phyloP scores from a whole-genome alignment of 2,329 filamentous ascomycete species.

The Colletotrichum endophyticum region DNA sequence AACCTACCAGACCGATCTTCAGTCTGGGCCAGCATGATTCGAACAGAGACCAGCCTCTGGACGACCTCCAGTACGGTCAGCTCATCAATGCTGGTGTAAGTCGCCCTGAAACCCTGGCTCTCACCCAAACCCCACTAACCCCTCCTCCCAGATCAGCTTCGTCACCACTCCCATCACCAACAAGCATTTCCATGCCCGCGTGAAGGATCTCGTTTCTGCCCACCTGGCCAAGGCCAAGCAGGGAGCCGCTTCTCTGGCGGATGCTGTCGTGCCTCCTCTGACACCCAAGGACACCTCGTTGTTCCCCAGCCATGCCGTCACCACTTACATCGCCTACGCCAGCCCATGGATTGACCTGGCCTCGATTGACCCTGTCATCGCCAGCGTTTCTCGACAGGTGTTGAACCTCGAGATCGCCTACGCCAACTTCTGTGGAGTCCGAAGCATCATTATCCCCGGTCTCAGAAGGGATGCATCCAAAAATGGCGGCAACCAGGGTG shows the following conservation, averaged over 20 bases:
- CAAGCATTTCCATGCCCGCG: conserved; percentile 70
- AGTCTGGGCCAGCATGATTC: conserved; percentile 80
- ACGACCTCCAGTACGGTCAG: conserved; percentile 68
- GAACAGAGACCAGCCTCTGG: conserved; percentile 62
- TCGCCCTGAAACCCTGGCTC: conserved; percentile 24
- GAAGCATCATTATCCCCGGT: conserved; percentile 81
- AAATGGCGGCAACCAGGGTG: conserved; percentile 51
- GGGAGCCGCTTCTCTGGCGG: conserved; percentile 46
- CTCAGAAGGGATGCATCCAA: conserved; percentile 69
- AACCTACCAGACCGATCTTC: conserved; percentile 50
- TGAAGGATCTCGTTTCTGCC: conserved; percentile 64
- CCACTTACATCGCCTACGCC: conserved; percentile 77
- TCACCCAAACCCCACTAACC: conserved; percentile 15
- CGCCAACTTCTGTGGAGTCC: conserved; percentile 91
- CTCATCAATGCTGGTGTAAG: conserved; percentile 73
- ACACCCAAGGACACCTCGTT: conserved; percentile 81
- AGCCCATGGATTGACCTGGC: conserved; percentile 93
- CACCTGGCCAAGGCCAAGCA: conserved; percentile 56
- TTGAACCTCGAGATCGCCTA: conserved; percentile 92
- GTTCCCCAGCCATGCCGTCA: conserved; percentile 70
- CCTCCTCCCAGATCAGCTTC: conserved; percentile 71
- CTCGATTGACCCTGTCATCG: conserved; percentile 81
- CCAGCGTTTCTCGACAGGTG: conserved; percentile 87
- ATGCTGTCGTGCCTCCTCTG: conserved; percentile 69
- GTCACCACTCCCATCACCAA: conserved; percentile 82